Evolutionary conservation across 129 eudicot genomes (phyloP).

Genomic region (Ambrosia artemisiifolia): DNA sequence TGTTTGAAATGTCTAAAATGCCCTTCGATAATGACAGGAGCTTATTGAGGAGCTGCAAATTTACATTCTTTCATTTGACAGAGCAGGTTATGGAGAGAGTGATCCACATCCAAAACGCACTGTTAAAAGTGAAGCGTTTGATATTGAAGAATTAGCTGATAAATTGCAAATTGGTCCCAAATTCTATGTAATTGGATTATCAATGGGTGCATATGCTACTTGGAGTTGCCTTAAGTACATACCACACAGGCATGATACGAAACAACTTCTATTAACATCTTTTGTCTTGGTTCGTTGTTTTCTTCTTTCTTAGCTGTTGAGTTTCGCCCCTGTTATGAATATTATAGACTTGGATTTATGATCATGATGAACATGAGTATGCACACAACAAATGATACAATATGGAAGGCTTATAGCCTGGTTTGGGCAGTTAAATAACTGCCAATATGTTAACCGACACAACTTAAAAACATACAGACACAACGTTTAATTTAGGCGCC

Average conservation of each 20-base stretch:
- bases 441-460: too few species aligned
- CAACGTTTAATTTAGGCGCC: too few species aligned
- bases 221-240: slow-evolving; percentile 80
- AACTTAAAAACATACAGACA: too few species aligned
- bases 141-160: slow-evolving; percentile 79
- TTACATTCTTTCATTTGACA: slow-evolving; percentile 56
- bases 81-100: slow-evolving; percentile 93
- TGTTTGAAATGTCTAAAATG: slow-evolving; percentile 5
- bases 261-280: neutral
- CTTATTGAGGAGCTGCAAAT: slow-evolving; percentile 54
- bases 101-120: slow-evolving; percentile 71
- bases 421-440: too few species aligned
- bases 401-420: too few species aligned
- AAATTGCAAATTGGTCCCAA: slow-evolving; percentile 58
- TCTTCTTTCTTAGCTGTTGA: too few species aligned
- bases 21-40: slow-evolving; percentile 38
- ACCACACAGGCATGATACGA: slow-evolving; percentile 59
- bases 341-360: too few species aligned
- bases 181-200: slow-evolving; percentile 62
- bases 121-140: slow-evolving; percentile 77
- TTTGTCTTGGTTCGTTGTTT: neutral
- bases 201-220: slow-evolving; percentile 73
- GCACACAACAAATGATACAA: too few species aligned
- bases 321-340: too few species aligned
- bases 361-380: too few species aligned